phyloP scores from a whole-genome alignment of 106 monocot species.

The Dendrobium chrysotoxum region DNA sequence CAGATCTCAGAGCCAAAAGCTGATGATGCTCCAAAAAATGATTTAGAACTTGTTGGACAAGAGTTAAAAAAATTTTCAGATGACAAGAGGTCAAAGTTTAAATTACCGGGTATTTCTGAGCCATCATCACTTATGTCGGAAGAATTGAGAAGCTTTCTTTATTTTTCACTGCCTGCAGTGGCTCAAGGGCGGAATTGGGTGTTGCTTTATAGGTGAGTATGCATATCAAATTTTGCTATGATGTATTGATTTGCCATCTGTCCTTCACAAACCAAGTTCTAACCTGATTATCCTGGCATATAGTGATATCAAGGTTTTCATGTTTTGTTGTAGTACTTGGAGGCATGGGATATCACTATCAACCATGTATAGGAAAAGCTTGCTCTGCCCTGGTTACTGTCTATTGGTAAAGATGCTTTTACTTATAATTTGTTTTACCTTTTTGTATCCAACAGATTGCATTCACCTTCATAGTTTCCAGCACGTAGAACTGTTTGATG shows the following conservation, averaged over 20 bases:
- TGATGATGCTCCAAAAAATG: conserved; percentile 19
- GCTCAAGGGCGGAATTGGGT: conserved; percentile 85
- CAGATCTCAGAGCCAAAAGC: conserved; percentile 43
- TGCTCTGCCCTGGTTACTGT: conserved; percentile 83
- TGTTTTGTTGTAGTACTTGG: conserved; percentile 67
- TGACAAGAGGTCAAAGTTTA: conserved; percentile 15
- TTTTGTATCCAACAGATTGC: not conserved
- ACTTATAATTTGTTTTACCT: not conserved
- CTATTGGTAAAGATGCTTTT: conserved; percentile 49
- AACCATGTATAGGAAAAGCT: conserved; percentile 89
- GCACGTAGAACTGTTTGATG: not conserved
- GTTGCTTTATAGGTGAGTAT: conserved; percentile 76
- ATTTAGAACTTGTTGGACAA: conserved; percentile 22
- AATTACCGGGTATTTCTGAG: conserved; percentile 76
- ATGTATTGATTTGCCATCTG: not conserved
- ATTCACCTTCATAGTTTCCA: not conserved
- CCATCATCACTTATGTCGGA: conserved; percentile 83
- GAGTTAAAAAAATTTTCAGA: conserved; percentile 22
- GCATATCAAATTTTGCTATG: conserved; percentile 4
- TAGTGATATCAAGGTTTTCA: not conserved
- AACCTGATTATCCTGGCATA: conserved; percentile 4
- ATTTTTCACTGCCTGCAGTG: conserved; percentile 63
- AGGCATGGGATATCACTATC: conserved; percentile 96
- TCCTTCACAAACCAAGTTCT: not conserved
- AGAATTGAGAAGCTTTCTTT: conserved; percentile 48